phyloP scores from a whole-genome alignment of 2,329 filamentous ascomycete species.

The Cladosporium colombiae region DNA sequence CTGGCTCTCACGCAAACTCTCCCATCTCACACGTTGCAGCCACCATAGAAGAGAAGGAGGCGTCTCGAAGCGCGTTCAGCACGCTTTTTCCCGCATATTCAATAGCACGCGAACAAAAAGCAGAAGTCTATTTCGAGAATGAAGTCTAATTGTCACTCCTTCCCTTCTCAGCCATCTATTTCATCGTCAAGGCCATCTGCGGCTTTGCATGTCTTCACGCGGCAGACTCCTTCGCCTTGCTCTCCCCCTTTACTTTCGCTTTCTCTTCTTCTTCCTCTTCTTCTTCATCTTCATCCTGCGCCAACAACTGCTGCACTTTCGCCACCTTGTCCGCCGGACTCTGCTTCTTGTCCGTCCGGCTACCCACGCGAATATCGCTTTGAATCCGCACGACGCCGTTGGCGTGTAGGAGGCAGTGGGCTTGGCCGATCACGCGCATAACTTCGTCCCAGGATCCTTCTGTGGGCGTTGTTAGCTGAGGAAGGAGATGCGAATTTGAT shows the following conservation, averaged over 20 bases:
- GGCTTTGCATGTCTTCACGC: no score
- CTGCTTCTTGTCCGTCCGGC: conserved; percentile 84
- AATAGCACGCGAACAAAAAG: neutral
- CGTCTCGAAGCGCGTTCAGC: neutral
- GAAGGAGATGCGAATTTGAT: neutral
- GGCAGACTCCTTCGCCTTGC: no score
- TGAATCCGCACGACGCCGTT: conserved; percentile 81
- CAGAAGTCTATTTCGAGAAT: neutral
- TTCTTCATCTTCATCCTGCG: conserved; percentile 30
- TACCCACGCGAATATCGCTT: conserved; percentile 82
- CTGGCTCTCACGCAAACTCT: neutral
- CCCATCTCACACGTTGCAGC: neutral
- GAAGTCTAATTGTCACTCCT: no score
- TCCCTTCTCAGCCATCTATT: no score
- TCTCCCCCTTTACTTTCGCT: neutral
- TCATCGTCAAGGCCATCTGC: no score
- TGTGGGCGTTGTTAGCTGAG: conserved; percentile 39
- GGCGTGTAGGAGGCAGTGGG: conserved; percentile 72
- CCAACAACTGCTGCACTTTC: conserved; percentile 57
- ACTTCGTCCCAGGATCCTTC: conserved; percentile 91
- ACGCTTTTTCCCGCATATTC: neutral
- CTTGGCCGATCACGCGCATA: conserved; percentile 81
- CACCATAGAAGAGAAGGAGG: neutral
- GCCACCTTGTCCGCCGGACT: conserved; percentile 76
- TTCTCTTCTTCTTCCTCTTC: conserved; percentile 1